Base-by-base conservation (phyloP, 2,329 filamentous ascomycete genomes). In the Sarocladium kiliense region DNA sequence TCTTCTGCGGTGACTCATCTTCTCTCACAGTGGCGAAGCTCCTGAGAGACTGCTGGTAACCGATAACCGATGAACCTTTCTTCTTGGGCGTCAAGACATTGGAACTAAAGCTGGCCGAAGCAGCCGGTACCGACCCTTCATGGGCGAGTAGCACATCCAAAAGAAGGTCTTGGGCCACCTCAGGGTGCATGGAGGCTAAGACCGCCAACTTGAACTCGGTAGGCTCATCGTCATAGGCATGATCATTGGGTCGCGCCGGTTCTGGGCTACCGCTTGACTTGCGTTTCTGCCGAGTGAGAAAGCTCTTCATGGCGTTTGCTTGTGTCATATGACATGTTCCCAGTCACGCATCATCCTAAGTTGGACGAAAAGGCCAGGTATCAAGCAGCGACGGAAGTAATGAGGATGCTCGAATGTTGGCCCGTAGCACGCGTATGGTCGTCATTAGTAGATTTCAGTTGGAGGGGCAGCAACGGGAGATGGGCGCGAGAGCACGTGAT, bases 171-270 rank as follows among this genome's bases (percentile, higher is more conserved):
- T 88, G 84, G 7, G 84, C 77, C 3, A 85, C 60, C 1, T 75
- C 66, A 0, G 89, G 84, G 60, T 91, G 80, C 0, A 97, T 72
- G 1, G 94, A 97, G 2, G 87, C 81, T 2, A 99, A 74, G 1
- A 96, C 75, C 1, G 91, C 91, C 14, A 99, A 74, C 65, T 97
- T 97, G 63, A 95, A 77, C 59, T 97, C 94, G 0, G 94, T 99
- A 1, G 88, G 86, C 47, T 96, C 89, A 16, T 91, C 84, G 16
- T 84, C 80, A 18, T 70, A 68, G 27, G 47, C 32, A 54, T 23
- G 39, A 16, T 51, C 19, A 10, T 18, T 6, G 7, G 11, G n/a
- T n/a, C 11, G 26, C 2, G 5, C 26, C 18, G 18, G 26, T 21
- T 51, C 47, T 4, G 47, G 47, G 27, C 47, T 71, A 60, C 61